Base-by-base conservation (phyloP, 2,329 filamentous ascomycete species). In the Neopestalotiopsis sp. region DNA sequence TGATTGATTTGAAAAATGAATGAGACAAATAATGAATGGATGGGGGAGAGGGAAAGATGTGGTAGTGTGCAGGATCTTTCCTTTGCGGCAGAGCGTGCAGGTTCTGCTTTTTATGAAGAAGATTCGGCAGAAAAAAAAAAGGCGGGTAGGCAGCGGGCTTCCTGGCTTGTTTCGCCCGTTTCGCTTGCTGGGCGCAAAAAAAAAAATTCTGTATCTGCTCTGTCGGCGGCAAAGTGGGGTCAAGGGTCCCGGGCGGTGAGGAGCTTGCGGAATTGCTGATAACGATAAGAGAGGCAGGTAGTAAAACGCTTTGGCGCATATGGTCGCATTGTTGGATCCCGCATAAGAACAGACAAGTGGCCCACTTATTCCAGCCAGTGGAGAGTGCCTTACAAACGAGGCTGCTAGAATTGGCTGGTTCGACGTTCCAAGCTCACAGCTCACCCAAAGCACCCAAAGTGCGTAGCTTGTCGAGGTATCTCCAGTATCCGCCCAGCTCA, bases 21-120 rank as follows among this genome's bases (percentile, higher is more conserved):
- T 40, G 58, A 61, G 14, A 59, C 65, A 59, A 30, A 71, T 7
- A 72, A 72, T 65, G 49, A 62, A 65, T 30, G 38, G 67, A 28
- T 65, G 70, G 70, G 52, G 68, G 70, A 67, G 68, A 66, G 52
- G 28, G 66, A 61, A 70, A 71, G 69, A 71, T 74, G 71, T 62
- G 59, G 59, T 34, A 62, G 59, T 62, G 59, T 62, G 59, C 59
- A 62, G 32, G 30, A 59, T 24, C 57, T 62, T 10, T 30, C 6
- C 13, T 40, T 20, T 1, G 59, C 59, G n/a, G 17, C 30, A 38
- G n/a, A 38, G 30, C 32, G 59, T 38, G 59, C 59, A 62, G 59
- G 32, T 59, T 30, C 59, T 34, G 59, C 13, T 40, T 40, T 38
- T 62, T 34, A 62, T 34, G 30, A 20, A 62, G 17, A 20, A 20